Evolutionary conservation across 108 stramenopile genomes (phyloP).

Genomic region (Nitzschia sp.): DNA sequence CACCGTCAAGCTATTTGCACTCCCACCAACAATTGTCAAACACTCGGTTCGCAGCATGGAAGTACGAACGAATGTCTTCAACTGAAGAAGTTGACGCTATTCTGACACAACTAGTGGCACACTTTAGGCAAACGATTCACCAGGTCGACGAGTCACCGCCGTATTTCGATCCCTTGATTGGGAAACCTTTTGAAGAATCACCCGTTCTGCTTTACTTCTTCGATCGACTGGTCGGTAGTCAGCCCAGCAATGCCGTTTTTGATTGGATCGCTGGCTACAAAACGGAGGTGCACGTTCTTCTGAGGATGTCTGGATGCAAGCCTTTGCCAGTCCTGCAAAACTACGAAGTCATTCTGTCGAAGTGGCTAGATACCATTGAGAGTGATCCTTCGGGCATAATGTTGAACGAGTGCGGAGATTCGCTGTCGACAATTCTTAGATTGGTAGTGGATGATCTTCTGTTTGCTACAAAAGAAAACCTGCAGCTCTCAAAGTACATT

Average conservation of each 20-base stretch:
- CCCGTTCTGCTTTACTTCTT: background rate
- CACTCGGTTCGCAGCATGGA: too few relatives aligned
- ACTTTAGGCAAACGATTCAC: constrained; percentile 32
- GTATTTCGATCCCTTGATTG: background rate
- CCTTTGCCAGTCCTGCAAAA: constrained; percentile 9
- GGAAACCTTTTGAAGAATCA: background rate
- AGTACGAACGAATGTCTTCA: too few relatives aligned
- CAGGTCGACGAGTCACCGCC: background rate
- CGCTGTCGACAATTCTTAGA: background rate
- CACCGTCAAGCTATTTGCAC: too few relatives aligned
- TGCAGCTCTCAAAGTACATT: background rate
- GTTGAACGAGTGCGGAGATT: background rate
- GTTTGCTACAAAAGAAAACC: background rate
- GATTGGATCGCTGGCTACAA: constrained; percentile 9
- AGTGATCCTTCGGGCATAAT: background rate
- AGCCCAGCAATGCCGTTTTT: background rate
- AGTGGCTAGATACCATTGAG: background rate
- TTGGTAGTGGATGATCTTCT: background rate
- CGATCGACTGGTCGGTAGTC: background rate
- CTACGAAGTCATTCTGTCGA: constrained; percentile 20
- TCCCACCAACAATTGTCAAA: too few relatives aligned
- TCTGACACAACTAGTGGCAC: constrained; percentile 19
- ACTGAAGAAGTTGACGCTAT: background rate
- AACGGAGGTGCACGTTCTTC: background rate
- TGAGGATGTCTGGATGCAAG: background rate